phyloP scores from a whole-genome alignment of 306 rosid genomes.

The Trichosanthes cucumerina region DNA sequence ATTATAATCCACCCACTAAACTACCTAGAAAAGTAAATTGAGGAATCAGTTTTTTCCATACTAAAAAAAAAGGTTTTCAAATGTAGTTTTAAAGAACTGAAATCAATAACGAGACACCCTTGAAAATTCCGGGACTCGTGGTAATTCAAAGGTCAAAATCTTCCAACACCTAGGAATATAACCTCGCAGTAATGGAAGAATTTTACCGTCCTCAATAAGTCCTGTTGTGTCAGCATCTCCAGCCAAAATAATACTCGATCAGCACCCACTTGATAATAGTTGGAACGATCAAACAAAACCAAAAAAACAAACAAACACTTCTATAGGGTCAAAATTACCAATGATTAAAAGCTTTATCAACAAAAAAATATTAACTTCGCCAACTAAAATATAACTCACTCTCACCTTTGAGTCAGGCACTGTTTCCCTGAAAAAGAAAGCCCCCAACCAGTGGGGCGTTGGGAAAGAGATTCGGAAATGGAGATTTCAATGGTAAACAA shows the following conservation, averaged over 20 bases:
- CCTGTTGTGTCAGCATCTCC: not conserved
- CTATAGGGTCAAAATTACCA: not conserved
- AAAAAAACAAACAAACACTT: not conserved
- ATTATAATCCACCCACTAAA: not conserved
- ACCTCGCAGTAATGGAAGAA: not conserved
- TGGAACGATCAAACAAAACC: too few species aligned
- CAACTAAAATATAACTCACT: not conserved
- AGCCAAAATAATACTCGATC: not conserved
- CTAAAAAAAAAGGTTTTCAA: not conserved
- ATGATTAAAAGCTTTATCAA: not conserved
- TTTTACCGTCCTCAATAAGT: not conserved
- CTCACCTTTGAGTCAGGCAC: not conserved
- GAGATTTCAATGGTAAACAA: slow-evolving; percentile 4
- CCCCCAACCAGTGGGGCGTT: not conserved
- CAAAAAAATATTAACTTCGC: not conserved
- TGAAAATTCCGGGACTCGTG: not conserved
- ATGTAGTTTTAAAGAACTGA: not conserved
- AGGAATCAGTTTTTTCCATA: not conserved
- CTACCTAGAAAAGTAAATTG: not conserved
- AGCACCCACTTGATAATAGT: not conserved
- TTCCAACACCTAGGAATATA: not conserved
- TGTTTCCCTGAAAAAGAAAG: not conserved
- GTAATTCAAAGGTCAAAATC: not conserved
- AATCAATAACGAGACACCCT: not conserved
- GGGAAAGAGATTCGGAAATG: not conserved